Evolutionary conservation across 371 early-diverging fungal genomes (phyloP).

Genomic region (Rhizoclosmatium hyalinum): DNA sequence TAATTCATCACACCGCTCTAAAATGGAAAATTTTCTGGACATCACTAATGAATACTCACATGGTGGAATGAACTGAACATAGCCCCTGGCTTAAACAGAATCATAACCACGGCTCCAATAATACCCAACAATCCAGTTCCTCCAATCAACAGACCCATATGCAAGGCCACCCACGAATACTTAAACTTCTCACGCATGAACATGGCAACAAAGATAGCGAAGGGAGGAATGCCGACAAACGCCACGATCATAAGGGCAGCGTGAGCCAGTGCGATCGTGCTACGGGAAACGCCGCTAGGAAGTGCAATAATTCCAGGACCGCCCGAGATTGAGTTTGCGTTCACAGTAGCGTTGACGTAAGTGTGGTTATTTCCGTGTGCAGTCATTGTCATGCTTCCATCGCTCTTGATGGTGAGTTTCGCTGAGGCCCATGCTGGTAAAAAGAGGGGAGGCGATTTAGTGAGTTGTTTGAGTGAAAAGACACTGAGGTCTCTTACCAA

Average conservation of each 20-base stretch:
- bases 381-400: background rate
- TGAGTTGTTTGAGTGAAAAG: background rate
- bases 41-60: background rate
- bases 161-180: conserved; percentile 34
- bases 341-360: background rate
- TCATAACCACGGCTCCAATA: conserved; percentile 21
- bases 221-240: conserved; percentile 35
- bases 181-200: conserved; percentile 43
- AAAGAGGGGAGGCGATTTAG: conserved; percentile 1
- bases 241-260: conserved; percentile 45
- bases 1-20: background rate
- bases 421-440: conserved; percentile 4
- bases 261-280: conserved; percentile 27
- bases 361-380: conserved; percentile 2
- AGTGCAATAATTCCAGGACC: conserved; percentile 9
- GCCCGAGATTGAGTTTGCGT: background rate
- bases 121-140: conserved; percentile 23
- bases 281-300: background rate
- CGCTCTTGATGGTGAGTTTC: background rate
- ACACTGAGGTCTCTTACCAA: conserved; percentile 6
- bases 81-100: conserved; percentile 21
- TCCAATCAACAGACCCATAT: conserved; percentile 35
- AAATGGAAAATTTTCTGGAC: background rate
- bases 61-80: conserved; percentile 6
- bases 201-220: conserved; percentile 45